These are phyloP conservation scores for Gonium pectorale DNA, from an alignment of 139 green algal species.

Conservation along the genomic window DNA sequence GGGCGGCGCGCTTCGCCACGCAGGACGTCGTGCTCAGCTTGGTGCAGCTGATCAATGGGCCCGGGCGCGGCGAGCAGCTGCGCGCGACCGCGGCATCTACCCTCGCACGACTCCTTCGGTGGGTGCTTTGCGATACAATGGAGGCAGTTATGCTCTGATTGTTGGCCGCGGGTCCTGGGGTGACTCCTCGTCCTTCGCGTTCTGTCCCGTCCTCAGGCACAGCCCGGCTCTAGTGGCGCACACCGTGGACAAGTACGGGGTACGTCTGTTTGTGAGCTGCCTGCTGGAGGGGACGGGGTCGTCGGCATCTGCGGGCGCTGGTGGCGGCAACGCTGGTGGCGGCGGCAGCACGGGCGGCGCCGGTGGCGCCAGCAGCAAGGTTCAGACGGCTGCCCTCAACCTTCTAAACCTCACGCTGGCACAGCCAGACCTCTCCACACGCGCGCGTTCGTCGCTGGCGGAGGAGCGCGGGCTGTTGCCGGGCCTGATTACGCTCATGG, in stretches of 20 bases:
- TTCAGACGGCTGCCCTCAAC: constrained; percentile 78
- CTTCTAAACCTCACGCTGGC: constrained; percentile 80
- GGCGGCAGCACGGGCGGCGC: not conserved
- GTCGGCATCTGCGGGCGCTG: not conserved
- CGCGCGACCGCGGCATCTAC: constrained; percentile 77
- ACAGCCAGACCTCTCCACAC: constrained; percentile 30
- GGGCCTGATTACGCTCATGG: constrained; percentile 71
- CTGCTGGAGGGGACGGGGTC: constrained; percentile 55
- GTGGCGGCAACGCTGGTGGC: not conserved
- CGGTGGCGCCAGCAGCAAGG: constrained; percentile 46
- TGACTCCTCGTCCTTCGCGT: not conserved
- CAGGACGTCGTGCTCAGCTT: constrained; percentile 61
- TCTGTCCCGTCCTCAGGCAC: constrained; percentile 30
- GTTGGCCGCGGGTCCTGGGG: not conserved
- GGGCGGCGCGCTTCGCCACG: constrained; percentile 75
- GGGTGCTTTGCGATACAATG: not conserved
- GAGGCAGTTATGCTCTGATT: not conserved
- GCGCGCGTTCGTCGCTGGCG: constrained; percentile 34
- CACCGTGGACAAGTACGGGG: constrained; percentile 67
- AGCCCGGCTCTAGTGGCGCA: constrained; percentile 53
- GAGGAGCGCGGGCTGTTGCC: constrained; percentile 71
- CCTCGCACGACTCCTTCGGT: constrained; percentile 74
- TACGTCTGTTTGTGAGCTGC: constrained; percentile 60
- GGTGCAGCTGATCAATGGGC: constrained; percentile 60
- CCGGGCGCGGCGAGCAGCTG: constrained; percentile 69